A percentile compares a stretch with the other conserved stretches of the same genome.
These are phyloP conservation scores for Solanum bukasovii DNA, from an alignment of 257 asterid genomes.

Conservation along the genomic window DNA sequence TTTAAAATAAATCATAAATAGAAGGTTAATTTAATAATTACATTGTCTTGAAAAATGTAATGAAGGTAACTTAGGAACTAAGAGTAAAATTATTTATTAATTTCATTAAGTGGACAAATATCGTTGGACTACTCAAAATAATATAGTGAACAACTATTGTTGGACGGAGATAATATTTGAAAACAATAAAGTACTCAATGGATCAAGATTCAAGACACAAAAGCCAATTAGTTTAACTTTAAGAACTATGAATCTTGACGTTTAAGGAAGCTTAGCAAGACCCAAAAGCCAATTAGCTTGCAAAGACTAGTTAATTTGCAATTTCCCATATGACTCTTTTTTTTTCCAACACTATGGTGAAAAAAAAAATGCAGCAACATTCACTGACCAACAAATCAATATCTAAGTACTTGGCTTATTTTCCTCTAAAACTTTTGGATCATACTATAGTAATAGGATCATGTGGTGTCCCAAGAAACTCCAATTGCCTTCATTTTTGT, in stretches of 20 bases:
- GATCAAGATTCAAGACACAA: background rate
- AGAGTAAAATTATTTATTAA: too few species aligned
- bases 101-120: too few species aligned
- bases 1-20: too few species aligned
- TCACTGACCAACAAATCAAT: background rate
- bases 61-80: too few species aligned
- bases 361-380: conserved; percentile 1
- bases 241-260: background rate
- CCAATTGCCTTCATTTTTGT: conserved; percentile 4
- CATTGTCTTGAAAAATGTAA: background rate
- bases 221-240: background rate
- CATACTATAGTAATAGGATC: background rate
- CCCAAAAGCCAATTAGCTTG: background rate
- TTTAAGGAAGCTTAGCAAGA: conserved; percentile 3
- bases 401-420: background rate
- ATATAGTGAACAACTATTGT: too few species aligned
- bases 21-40: too few species aligned
- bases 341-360: background rate
- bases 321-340: background rate
- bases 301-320: background rate
- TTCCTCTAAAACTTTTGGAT: background rate
- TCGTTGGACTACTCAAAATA: too few species aligned
- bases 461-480: conserved; percentile 20
- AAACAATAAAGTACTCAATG: background rate
- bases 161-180: background rate